phyloP scores from a whole-genome alignment of 169 alveolate species.

The Perkinsus chesapeaki region DNA sequence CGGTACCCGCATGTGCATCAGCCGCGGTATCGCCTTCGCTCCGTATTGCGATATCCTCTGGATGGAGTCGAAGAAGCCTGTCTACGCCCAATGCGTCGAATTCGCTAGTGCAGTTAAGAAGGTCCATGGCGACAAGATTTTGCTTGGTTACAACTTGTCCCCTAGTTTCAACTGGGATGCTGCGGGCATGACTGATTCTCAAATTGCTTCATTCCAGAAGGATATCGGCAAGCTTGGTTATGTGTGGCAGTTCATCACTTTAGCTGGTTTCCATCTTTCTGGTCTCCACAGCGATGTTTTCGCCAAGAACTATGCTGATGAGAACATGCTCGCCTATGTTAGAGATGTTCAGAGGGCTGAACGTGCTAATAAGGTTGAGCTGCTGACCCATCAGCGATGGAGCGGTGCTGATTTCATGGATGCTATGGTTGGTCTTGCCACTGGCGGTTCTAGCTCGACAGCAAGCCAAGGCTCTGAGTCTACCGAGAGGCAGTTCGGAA shows the following conservation, averaged over 20 bases:
- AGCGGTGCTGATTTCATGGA: constrained; percentile 16
- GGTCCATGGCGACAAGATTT: constrained; percentile 43
- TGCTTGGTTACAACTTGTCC: constrained; percentile 62
- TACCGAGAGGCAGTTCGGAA: not conserved
- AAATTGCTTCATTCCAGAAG: constrained; percentile 49
- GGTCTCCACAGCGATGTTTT: constrained; percentile 54
- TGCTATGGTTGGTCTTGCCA: not conserved
- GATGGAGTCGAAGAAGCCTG: constrained; percentile 74
- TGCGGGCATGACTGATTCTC: constrained; percentile 55
- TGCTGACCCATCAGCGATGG: constrained; percentile 62
- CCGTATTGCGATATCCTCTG: constrained; percentile 41
- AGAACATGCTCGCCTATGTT: constrained; percentile 60
- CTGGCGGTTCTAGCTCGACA: not conserved
- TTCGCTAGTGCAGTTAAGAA: constrained; percentile 43
- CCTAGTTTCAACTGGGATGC: constrained; percentile 74
- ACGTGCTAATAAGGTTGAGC: constrained; percentile 50
- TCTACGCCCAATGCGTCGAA: constrained; percentile 44
- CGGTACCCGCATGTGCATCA: constrained; percentile 26
- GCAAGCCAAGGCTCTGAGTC: not conserved
- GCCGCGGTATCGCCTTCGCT: constrained; percentile 29
- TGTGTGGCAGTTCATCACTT: constrained; percentile 70
- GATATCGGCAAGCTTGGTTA: constrained; percentile 63
- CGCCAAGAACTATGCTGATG: constrained; percentile 43
- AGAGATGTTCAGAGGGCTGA: constrained; percentile 60
- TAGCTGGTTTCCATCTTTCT: constrained; percentile 71